Conservation (phyloP, 805 yeast genomes). For the Saccharomycopsis schoenii region DNA sequence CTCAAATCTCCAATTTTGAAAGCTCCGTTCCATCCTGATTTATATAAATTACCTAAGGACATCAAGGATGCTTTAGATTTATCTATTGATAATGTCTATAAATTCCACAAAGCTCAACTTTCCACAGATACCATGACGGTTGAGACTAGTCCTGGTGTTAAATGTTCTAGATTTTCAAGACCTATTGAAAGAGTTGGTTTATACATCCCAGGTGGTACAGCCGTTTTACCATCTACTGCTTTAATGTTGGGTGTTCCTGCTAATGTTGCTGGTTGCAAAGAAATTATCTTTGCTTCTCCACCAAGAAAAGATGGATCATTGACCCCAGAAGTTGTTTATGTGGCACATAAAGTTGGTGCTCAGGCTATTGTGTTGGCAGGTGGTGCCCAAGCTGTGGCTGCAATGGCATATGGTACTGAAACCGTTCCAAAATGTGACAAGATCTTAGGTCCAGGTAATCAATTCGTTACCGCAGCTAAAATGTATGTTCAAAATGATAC, state of each 20-base stretch:
- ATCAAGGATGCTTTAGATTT: conserved; percentile 81
- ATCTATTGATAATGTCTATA: conserved; percentile 78
- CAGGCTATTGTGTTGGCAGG: conserved; percentile 88
- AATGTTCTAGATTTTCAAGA: conserved; percentile 88
- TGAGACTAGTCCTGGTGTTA: conserved; percentile 90
- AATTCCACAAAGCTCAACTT: conserved; percentile 90
- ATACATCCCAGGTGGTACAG: conserved; percentile 98
- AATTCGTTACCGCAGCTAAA: conserved; percentile 98
- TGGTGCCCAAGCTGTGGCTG: conserved; percentile 98
- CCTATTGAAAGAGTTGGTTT: conserved; percentile 93
- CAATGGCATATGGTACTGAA: conserved; percentile 98
- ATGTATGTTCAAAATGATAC: conserved; percentile 96
- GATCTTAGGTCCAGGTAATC: conserved; percentile 98
- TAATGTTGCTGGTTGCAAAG: conserved; percentile 91
- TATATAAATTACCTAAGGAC: conserved; percentile 62
- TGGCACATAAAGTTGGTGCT: conserved; percentile 94
- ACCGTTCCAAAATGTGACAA: conserved; percentile 89
- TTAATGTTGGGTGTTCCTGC: conserved; percentile 99
- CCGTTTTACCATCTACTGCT: conserved; percentile 95
- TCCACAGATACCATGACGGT: conserved; percentile 59
- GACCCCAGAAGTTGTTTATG: conserved; percentile 95
- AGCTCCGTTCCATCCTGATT: conserved; percentile 80
- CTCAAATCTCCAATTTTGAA: conserved; percentile 61
- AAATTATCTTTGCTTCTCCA: conserved; percentile 89
- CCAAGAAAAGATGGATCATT: conserved; percentile 88